Evolutionary conservation across 805 yeast species (phyloP), one percentile per base, ranked within the genome.

Genomic region (Starmera dryadoides): DNA sequence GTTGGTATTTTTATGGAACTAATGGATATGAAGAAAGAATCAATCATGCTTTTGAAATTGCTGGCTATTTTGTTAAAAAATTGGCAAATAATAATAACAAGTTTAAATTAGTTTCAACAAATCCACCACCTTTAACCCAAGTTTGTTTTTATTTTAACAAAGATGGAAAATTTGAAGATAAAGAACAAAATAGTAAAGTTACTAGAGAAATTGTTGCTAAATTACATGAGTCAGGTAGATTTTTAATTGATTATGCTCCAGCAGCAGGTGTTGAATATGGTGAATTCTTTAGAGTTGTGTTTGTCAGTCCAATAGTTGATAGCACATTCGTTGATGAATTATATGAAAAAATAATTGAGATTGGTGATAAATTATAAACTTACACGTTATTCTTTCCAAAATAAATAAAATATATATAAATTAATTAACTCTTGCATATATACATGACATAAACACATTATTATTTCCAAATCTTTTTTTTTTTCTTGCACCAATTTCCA

Each of bases 271-370:
- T 71, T 34, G 62, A 63, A 23, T 62, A 68, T 17, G 95, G 94
- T 6, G 93, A 85, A 58, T 86, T 86, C 54, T 86, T 86, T 67
- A 66, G 95, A 40, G 91, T 83, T 12, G 95, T 86, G 6, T 79
- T 86, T 59, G 82, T 82, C 58, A 77, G 88, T 37, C 93, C 95
- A 15, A 50, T 58, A 16, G 69, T 77, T 3, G 60, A 70, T 12
- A 62, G 62, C 33, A 58, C 45, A n/a, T 54, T 64, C 0, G 62
- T 73, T 16, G 80, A 76, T 48, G 64, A 59, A 36, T 56, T 77
- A 25, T 58, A 75, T 8, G 60, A 49, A 1, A 51, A 58, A 15
- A 66, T 75, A 22, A 54, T 66, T 25, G 33, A 42, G n/a, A 47
- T 64, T 22, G 75, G 75, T 14, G 35, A 42, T 21, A 21, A 32